A percentile compares a stretch with the other conserved stretches of the same genome.
Evolutionary conservation across 192 early-diverging fungal genomes (phyloP).

Genomic region (Mortierella alpina): DNA sequence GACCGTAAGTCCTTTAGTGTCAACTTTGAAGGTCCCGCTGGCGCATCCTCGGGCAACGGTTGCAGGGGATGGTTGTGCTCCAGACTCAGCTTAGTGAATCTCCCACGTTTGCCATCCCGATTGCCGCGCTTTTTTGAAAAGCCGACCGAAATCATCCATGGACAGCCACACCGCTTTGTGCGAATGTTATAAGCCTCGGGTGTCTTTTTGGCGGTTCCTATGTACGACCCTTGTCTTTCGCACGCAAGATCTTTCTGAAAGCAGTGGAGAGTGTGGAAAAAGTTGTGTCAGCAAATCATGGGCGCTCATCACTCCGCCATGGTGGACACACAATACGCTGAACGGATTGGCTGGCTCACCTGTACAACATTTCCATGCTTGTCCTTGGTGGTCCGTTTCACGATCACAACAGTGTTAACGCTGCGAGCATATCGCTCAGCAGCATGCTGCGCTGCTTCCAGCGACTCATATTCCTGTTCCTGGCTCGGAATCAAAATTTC

Average conservation of each 20-base stretch:
- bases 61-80: conserved; percentile 44
- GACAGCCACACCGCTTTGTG: conserved; percentile 51
- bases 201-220: conserved; percentile 28
- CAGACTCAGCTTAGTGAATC: conserved; percentile 42
- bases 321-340: not conserved
- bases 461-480: conserved; percentile 27
- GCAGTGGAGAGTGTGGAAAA: too few species aligned
- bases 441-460: conserved; percentile 36
- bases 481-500: conserved; percentile 26
- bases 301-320: too few species aligned
- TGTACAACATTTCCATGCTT: conserved; percentile 45
- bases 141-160: conserved; percentile 54
- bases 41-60: conserved; percentile 11
- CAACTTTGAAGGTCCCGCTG: conserved; percentile 7
- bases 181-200: conserved; percentile 13
- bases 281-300: too few species aligned
- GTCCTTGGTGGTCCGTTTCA: conserved; percentile 49
- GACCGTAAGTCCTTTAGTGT: conserved; percentile 5
- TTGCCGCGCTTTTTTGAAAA: conserved; percentile 52
- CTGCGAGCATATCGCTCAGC: conserved; percentile 40
- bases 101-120: conserved; percentile 45
- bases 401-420: conserved; percentile 40
- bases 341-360: conserved; percentile 7
- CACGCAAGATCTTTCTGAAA: conserved; percentile 51
- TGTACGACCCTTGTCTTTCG: conserved; percentile 44